Evolutionary conservation across 352 stramenopile genomes (phyloP), one percentile per base, ranked within the genome.

Genomic region (Pythium aphanidermatum): DNA sequence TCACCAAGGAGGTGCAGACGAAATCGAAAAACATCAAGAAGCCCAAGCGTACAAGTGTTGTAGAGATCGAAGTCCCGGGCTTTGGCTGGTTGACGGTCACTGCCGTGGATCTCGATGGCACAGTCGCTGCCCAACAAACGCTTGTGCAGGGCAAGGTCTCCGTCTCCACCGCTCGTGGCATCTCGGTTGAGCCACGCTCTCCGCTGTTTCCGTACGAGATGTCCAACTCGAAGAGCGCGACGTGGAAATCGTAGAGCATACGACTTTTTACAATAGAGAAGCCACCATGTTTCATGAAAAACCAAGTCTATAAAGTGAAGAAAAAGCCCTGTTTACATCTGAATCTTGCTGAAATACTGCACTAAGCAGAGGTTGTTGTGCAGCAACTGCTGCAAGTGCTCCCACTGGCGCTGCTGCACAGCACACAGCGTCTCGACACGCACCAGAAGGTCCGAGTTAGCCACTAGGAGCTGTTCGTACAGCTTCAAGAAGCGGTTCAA

Each of bases 361-460:
- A 89, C 81, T 29, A 92, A 63, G 65, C 81, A 92, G 45, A 92
- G 65, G 60, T 88, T 90, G 63, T 92, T 83, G 57, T 90, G 76
- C 38, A 92, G 54, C 32, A 90, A 53, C 51, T 88, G 66, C 61
- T 92, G 78, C 32, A 93, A 27, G 48, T 87, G 77, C 32, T 86
- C 66, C 81, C 81, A 93, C 52, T 86, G 78, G 33, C 70, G 56
- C 48, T 89, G 72, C 59, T 93, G 81, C 36, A 80, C 51, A 9
- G 36, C 45, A 31, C 74, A 71, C 8, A 93, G 50, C 24, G 65
- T 55, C 23, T 84, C 66, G 21, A 86, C 74, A 30, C 72, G 66
- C 4, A 54, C 57, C 9, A 93, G 60, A 45, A 93, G 47, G 17
- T 35, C 51, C 11, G 68, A 34, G 44, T 91, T 63, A 2, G 51